These are phyloP conservation scores for Suillus tomentosus DNA, from an alignment of 768 basidiomycete genomes.

Conservation along the genomic window DNA sequence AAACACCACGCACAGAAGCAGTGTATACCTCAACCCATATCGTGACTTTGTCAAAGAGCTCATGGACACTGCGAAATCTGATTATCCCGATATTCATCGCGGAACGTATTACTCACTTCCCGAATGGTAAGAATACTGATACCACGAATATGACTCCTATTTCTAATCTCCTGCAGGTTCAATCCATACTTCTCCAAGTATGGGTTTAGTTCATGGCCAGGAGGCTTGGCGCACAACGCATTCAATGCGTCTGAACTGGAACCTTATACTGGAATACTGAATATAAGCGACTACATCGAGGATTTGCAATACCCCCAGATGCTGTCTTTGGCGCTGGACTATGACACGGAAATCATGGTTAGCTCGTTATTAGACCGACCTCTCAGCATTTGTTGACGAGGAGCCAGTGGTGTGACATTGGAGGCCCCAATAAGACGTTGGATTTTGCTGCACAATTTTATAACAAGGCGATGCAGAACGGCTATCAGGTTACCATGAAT, in stretches of 20 bases:
- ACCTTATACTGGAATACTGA: slow-evolving; percentile 52
- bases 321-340: slow-evolving; percentile 47
- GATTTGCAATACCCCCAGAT: slow-evolving; percentile 56
- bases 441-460: slow-evolving; percentile 51
- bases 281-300: slow-evolving; percentile 53
- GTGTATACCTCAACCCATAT: slow-evolving; percentile 49
- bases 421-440: slow-evolving; percentile 47
- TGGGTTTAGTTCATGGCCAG: slow-evolving; percentile 54
- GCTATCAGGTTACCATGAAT: slow-evolving; percentile 50
- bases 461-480: slow-evolving; percentile 41
- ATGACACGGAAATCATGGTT: slow-evolving; percentile 59
- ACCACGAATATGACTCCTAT: not conserved
- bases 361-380: slow-evolving; percentile 10
- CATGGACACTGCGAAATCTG: slow-evolving; percentile 47
- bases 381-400: slow-evolving; percentile 14
- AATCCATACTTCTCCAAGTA: slow-evolving; percentile 54
- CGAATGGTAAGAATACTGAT: slow-evolving; percentile 43
- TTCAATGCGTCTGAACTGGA: slow-evolving; percentile 49
- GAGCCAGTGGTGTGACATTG: slow-evolving; percentile 58
- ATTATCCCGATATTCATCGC: slow-evolving; percentile 51
- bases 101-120: slow-evolving; percentile 62
- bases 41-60: slow-evolving; percentile 55
- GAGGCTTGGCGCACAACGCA: slow-evolving; percentile 53
- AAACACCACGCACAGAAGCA: slow-evolving; percentile 52
- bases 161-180: slow-evolving; percentile 39